phyloP scores from a whole-genome alignment of 495 filamentous ascomycete species.

The Cryomyces antarcticus region DNA sequence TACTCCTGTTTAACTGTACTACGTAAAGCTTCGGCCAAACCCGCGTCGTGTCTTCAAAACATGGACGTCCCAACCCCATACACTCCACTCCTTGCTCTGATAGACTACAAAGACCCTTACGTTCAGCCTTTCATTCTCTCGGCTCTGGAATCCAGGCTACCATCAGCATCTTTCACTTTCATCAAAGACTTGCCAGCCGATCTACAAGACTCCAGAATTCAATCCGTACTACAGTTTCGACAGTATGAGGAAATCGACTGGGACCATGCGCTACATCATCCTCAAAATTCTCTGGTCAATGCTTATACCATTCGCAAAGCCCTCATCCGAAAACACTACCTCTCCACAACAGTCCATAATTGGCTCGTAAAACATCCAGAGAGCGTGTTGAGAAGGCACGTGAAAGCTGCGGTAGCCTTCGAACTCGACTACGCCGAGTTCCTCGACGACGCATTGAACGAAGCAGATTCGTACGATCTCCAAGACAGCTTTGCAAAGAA shows the following conservation, averaged over 20 bases:
- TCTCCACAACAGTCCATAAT: conserved; percentile 54
- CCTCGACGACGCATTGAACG: conserved; percentile 75
- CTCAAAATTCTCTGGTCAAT: conserved; percentile 43
- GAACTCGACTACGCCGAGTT: conserved; percentile 96
- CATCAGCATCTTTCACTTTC: conserved; percentile 14
- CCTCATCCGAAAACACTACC: conserved; percentile 88
- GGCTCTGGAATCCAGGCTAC: conserved; percentile 45
- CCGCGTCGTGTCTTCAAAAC: too few relatives aligned
- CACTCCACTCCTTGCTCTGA: conserved; percentile 42
- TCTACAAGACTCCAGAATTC: conserved; percentile 20
- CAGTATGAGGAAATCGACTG: conserved; percentile 80
- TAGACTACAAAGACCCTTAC: conserved; percentile 72
- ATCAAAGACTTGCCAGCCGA: background rate
- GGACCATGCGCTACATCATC: conserved; percentile 40
- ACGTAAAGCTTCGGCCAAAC: too few relatives aligned
- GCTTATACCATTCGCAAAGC: conserved; percentile 91
- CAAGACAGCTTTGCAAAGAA: conserved; percentile 55
- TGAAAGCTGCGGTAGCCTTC: conserved; percentile 60
- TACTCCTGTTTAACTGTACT: too few relatives aligned
- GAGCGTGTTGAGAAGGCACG: conserved; percentile 40
- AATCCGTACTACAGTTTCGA: conserved; percentile 55
- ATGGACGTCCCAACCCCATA: too few relatives aligned
- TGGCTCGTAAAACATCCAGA: conserved; percentile 68
- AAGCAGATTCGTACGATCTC: conserved; percentile 53
- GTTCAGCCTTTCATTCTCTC: conserved; percentile 62